A percentile compares a stretch with the other conserved stretches of the same genome.
Conservation (phyloP, 208 protist species). For the Porcisia deanei region DNA sequence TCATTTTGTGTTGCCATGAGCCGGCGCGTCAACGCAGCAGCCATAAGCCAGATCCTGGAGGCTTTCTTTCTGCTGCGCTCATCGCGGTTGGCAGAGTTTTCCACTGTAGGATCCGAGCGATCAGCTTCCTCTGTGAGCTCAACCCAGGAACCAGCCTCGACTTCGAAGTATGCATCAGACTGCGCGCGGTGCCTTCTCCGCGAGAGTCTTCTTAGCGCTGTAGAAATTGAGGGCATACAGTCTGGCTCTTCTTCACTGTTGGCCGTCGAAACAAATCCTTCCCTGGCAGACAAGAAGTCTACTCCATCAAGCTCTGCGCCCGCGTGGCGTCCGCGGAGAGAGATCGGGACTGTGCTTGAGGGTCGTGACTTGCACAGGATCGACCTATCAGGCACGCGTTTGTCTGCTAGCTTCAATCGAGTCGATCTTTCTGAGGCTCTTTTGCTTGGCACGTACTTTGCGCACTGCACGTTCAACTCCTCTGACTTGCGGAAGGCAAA, state of each 20-base stretch:
- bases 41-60: slow-evolving; percentile 51
- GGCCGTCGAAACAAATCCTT: background rate
- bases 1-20: slow-evolving; percentile 19
- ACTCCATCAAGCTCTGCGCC: background rate
- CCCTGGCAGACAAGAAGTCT: background rate
- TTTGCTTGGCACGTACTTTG: slow-evolving; percentile 43
- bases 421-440: slow-evolving; percentile 40
- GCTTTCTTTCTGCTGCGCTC: slow-evolving; percentile 36
- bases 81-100: slow-evolving; percentile 14
- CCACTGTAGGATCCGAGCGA: slow-evolving; percentile 12
- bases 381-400: slow-evolving; percentile 46
- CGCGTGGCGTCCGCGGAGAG: slow-evolving; percentile 27
- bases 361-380: slow-evolving; percentile 57
- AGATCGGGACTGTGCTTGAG: slow-evolving; percentile 66
- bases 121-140: background rate
- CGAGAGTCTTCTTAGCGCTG: slow-evolving; percentile 34
- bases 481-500: slow-evolving; percentile 35
- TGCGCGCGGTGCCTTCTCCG: slow-evolving; percentile 36
- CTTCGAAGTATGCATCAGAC: background rate
- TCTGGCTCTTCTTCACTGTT: slow-evolving; percentile 10
- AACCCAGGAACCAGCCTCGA: background rate
- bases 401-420: slow-evolving; percentile 78
- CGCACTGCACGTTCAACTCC: slow-evolving; percentile 72
- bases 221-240: slow-evolving; percentile 30
- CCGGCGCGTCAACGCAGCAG: slow-evolving; percentile 31